Conservation (phyloP, 495 filamentous ascomycete species). For the Hypoxylon lenormandii region DNA sequence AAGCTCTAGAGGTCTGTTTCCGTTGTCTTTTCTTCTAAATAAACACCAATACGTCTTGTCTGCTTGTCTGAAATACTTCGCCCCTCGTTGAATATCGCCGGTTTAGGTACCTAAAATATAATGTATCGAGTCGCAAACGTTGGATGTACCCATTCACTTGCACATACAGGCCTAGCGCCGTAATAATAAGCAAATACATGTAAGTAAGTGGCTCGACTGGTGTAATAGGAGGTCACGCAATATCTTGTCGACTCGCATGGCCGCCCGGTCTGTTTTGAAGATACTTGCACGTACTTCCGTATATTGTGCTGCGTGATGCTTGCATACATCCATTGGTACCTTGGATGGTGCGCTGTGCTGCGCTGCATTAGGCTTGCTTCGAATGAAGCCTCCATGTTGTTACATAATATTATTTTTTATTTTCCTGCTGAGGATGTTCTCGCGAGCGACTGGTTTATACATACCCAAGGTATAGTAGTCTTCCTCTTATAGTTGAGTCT, state of each 20-base stretch:
- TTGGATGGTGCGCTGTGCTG: slow-evolving; percentile 36
- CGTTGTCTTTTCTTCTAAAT: no score
- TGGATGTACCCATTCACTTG: background rate
- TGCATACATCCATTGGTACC: slow-evolving; percentile 31
- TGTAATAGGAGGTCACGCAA: slow-evolving; percentile 34
- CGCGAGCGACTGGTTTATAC: background rate
- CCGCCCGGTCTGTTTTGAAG: slow-evolving; percentile 18
- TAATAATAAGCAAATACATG: slow-evolving; percentile 7
- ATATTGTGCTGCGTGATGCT: slow-evolving; percentile 31
- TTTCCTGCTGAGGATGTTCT: background rate
- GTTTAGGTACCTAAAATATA: slow-evolving; percentile 9
- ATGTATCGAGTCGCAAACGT: slow-evolving; percentile 32
- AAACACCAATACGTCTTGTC: background rate
- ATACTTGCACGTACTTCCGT: slow-evolving; percentile 37
- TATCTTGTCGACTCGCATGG: slow-evolving; percentile 35
- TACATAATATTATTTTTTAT: slow-evolving; percentile 11
- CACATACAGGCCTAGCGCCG: slow-evolving; percentile 2
- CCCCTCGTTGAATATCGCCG: slow-evolving; percentile 1
- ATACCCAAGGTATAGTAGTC: no score
- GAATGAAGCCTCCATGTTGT: slow-evolving; percentile 26
- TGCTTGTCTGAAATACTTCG: background rate
- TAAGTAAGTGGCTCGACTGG: slow-evolving; percentile 1
- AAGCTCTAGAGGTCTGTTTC: background rate
- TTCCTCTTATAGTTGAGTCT: background rate
- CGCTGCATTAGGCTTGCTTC: slow-evolving; percentile 39